These are phyloP conservation scores for Casuarina glauca DNA, from an alignment of 306 rosid genomes.

Conservation along the genomic window DNA sequence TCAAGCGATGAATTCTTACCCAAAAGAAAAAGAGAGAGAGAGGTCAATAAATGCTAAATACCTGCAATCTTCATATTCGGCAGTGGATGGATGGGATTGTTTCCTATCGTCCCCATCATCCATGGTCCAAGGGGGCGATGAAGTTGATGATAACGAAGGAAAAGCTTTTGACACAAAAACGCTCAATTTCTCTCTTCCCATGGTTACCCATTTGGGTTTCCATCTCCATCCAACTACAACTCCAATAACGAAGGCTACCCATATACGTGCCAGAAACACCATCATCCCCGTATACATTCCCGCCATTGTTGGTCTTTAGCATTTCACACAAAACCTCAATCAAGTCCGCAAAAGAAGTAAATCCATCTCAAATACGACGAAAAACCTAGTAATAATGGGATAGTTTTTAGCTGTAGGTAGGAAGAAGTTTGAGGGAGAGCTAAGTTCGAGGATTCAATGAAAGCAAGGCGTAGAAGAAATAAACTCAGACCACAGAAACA, in stretches of 20 bases:
- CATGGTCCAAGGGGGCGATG: constrained; percentile 26
- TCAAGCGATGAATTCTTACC: background rate
- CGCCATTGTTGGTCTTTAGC: constrained; percentile 28
- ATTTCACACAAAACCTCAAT: constrained; percentile 29
- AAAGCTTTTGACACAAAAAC: constrained; percentile 36
- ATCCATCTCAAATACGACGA: background rate
- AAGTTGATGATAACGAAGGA: constrained; percentile 28
- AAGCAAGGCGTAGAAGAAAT: constrained; percentile 15
- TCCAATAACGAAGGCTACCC: constrained; percentile 44
- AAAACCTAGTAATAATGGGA: background rate
- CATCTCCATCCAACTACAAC: constrained; percentile 51
- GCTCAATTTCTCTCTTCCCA: constrained; percentile 36
- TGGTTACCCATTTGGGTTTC: constrained; percentile 52
- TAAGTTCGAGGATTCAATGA: constrained; percentile 9
- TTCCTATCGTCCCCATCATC: constrained; percentile 21
- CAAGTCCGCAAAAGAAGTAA: constrained; percentile 18
- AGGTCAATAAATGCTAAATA: constrained; percentile 20
- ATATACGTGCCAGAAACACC: constrained; percentile 36
- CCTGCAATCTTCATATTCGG: constrained; percentile 35
- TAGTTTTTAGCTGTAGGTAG: background rate
- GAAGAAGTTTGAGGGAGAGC: constrained; percentile 13
- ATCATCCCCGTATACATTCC: constrained; percentile 32
- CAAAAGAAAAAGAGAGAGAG: background rate
- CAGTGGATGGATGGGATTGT: constrained; percentile 23
- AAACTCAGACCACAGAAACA: constrained; percentile 1